Evolutionary conservation across 2,329 filamentous ascomycete species (phyloP).

Genomic region (Aspergillus sp.): DNA sequence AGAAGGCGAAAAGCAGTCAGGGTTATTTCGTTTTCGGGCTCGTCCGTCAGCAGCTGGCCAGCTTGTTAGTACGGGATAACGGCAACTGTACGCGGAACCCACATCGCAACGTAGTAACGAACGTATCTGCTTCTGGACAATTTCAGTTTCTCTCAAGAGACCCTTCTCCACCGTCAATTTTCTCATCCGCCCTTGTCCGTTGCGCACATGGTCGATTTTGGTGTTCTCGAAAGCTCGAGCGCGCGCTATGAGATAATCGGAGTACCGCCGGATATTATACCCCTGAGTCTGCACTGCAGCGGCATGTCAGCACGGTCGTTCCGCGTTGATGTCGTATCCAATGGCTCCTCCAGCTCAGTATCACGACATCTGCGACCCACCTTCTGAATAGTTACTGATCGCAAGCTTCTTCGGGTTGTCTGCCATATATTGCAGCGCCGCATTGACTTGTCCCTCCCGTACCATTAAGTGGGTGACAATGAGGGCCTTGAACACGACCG

Average conservation of each 20-base stretch:
- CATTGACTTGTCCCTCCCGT: slow-evolving; percentile 81
- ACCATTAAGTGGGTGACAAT: slow-evolving; percentile 98
- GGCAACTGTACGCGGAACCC: slow-evolving; percentile 28
- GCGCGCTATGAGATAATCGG: slow-evolving; percentile 74
- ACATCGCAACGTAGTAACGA: slow-evolving; percentile 85
- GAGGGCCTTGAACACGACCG: slow-evolving; percentile 95
- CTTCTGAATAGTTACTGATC: slow-evolving; percentile 85
- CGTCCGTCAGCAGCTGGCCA: slow-evolving; percentile 68
- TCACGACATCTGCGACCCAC: slow-evolving; percentile 43
- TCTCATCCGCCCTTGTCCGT: slow-evolving; percentile 73
- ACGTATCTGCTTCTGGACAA: slow-evolving; percentile 77
- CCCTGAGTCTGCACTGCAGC: slow-evolving; percentile 79
- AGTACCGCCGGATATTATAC: slow-evolving; percentile 85
- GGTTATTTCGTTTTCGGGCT: slow-evolving; percentile 93
- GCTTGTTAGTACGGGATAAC: slow-evolving; percentile 7
- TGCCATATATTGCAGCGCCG: slow-evolving; percentile 75
- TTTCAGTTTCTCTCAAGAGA: slow-evolving; percentile 80
- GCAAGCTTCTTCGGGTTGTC: slow-evolving; percentile 74
- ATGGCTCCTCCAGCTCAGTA: neutral
- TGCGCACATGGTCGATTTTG: slow-evolving; percentile 80
- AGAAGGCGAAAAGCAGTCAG: slow-evolving; percentile 86
- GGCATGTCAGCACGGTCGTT: slow-evolving; percentile 26
- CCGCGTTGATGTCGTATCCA: slow-evolving; percentile 1
- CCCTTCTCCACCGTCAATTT: slow-evolving; percentile 84
- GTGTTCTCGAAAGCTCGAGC: slow-evolving; percentile 74